A percentile compares a stretch with the other conserved stretches of the same genome.
Evolutionary conservation across 257 asterid genomes (phyloP).

Genomic region (Jaltomata sinuosa): DNA sequence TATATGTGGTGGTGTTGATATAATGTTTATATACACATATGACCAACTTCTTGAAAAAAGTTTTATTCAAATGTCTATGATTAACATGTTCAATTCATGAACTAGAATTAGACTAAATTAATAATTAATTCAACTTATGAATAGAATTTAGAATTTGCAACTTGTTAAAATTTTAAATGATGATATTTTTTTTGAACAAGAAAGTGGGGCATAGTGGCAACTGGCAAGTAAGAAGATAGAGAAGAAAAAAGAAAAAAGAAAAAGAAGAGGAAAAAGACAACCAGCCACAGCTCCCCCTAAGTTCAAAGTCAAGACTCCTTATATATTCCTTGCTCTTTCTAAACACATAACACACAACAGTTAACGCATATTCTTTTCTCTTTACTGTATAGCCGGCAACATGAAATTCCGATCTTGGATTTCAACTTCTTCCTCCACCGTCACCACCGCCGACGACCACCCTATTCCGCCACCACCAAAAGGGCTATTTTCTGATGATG

Average conservation of each 20-base stretch:
- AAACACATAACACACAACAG: background rate
- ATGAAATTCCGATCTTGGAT: slow-evolving; percentile 60
- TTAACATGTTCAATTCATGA: background rate
- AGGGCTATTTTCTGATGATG: background rate
- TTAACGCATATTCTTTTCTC: background rate
- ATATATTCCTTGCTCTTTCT: background rate
- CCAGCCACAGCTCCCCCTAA: background rate
- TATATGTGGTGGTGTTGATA: background rate
- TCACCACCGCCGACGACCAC: slow-evolving; percentile 10
- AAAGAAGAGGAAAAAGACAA: background rate
- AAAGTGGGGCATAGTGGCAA: background rate
- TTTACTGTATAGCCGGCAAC: slow-evolving; percentile 1
- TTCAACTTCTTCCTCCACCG: slow-evolving; percentile 41
- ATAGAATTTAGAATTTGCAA: background rate
- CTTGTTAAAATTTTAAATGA: background rate
- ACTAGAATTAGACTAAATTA: background rate
- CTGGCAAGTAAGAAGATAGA: background rate
- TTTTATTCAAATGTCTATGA: background rate
- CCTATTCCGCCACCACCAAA: background rate
- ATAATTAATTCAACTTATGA: background rate
- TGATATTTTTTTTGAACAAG: background rate
- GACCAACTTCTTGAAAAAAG: background rate
- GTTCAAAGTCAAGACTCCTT: background rate
- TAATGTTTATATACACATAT: background rate
- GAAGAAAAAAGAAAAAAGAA: background rate